Base-by-base conservation (phyloP, 352 stramenopile genomes). In the Phytophthora fragariae region DNA sequence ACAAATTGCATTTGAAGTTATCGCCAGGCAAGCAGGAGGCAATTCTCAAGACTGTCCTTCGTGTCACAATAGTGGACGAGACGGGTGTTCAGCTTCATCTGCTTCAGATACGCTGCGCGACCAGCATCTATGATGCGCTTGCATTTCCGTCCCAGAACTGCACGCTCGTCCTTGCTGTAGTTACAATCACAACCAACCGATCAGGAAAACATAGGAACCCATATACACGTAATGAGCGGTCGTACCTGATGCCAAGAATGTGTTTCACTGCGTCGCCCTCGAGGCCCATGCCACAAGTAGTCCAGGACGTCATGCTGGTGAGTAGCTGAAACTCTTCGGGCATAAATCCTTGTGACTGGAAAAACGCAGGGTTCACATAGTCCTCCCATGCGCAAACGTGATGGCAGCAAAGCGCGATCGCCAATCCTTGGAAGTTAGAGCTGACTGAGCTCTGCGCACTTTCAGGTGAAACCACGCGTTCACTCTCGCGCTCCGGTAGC, bases 21-120 rank as follows among this genome's bases (percentile, higher is more conserved):
- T 52, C 64, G 55, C 87, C 86, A 95, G 15, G 87, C 86, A 50
- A 95, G 80, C 21, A 95, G 65, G 54, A 95, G 67, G 56, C 89
- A 95, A 62, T 95, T 95, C 61, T 95, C 89, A 37, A 95, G 81
- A 54, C 87, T 95, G 49, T 94, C 89, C 11, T 71, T 64, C 15
- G 85, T 80, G 44, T 89, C 79, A 57, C 89, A 95, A 78, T 95
- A 95, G 65, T 95, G 83, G 17, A 95, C 84, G 21, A 95, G 79
- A 50, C 88, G 79, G 29, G 87, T 89, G 37, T 92, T 72, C 15
- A 95, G 57, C 47, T 83, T 74, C 2, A 83, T 71, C 7, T 81
- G 58, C 52, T 72, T 56, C 17, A 95, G 70, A 54, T 88, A 95
- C 35, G 72, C 76, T 5, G 83, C 80, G n/a, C 89, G 85, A 1